Base-by-base conservation (phyloP, 495 filamentous ascomycete genomes). In the Talaromyces stipitatus region DNA sequence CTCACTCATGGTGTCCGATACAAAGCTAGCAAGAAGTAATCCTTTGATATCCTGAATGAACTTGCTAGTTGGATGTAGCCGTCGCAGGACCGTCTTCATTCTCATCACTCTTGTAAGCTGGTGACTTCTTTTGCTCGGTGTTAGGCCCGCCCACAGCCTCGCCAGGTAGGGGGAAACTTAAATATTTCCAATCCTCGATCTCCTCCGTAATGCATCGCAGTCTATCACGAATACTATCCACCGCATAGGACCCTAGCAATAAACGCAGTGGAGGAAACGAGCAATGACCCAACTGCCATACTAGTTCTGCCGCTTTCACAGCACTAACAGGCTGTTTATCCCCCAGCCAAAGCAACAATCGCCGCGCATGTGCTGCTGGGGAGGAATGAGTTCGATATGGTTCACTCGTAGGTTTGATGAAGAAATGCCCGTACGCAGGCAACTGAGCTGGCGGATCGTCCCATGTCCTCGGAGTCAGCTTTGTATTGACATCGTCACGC, bases 211-310 rank as follows among this genome's bases (percentile, higher is more conserved):
- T 87, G 58, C 86, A 90, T 61, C 91, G 79, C 60, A 98, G 65
- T 27, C 92, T 77, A 72, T 98, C 94, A 22, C 94, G 77, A 56
- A 97, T 91, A 65, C 90, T 95, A 72, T 98, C 92, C 29, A 97
- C 91, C 0, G 94, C 94, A 72, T 95, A 97, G 41, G 86, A 91
- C 0, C 94, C 94, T 55, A 98, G 66, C 54, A 97, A 77, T 60
- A 98, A 70, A 23, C 94, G 69, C 56, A 98, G 64, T 0, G 94
- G 94, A 48, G 94, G 94, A 64, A 91, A 95, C 14, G 80, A 83
- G 70, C 94, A 97, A 72, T 97, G 94, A 0, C 85, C 94, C 36
- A 97, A 74, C 77, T 97, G 90, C 94, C 94, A 97, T 7, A 97
- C 87, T 59, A 97, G 74, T 77, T 97, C 89, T n/a, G 92, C 92